Evolutionary conservation across 768 basidiomycete genomes (phyloP).

Genomic region (Lanmaoa pseudosensibilis): DNA sequence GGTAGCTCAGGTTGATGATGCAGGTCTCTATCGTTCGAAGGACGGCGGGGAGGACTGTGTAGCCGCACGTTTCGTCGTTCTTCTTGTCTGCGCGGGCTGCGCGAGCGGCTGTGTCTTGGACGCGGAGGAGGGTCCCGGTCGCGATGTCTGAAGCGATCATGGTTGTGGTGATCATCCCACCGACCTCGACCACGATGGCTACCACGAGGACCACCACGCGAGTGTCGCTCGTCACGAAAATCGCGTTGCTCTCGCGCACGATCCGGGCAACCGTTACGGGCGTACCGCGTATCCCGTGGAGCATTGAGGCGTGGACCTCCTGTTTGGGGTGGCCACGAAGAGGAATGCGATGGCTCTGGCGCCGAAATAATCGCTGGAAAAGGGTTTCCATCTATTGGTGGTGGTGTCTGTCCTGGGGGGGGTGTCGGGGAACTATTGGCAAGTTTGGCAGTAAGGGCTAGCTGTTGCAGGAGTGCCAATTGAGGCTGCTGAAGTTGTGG

Average conservation of each 20-base stretch:
- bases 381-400: constrained; percentile 21
- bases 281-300: constrained; percentile 43
- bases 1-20: constrained; percentile 28
- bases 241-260: constrained; percentile 47
- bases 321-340: background rate
- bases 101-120: constrained; percentile 64
- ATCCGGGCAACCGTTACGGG: constrained; percentile 32
- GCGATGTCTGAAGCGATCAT: constrained; percentile 43
- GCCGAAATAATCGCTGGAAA: background rate
- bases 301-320: constrained; percentile 29
- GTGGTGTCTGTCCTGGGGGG: constrained; percentile 28
- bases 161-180: constrained; percentile 59
- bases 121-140: constrained; percentile 42
- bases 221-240: constrained; percentile 51
- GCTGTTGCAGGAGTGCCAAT: constrained; percentile 73
- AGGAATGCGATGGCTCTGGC: constrained; percentile 25
- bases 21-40: constrained; percentile 34
- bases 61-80: constrained; percentile 51
- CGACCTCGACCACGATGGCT: constrained; percentile 62
- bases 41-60: constrained; percentile 60
- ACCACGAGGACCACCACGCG: constrained; percentile 55
- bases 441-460: constrained; percentile 59
- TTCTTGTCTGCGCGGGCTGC: constrained; percentile 67
- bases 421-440: constrained; percentile 32
- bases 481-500: constrained; percentile 52